phyloP scores from a whole-genome alignment of 2,329 filamentous ascomycete genomes.

The Trichoderma simmonsii region DNA sequence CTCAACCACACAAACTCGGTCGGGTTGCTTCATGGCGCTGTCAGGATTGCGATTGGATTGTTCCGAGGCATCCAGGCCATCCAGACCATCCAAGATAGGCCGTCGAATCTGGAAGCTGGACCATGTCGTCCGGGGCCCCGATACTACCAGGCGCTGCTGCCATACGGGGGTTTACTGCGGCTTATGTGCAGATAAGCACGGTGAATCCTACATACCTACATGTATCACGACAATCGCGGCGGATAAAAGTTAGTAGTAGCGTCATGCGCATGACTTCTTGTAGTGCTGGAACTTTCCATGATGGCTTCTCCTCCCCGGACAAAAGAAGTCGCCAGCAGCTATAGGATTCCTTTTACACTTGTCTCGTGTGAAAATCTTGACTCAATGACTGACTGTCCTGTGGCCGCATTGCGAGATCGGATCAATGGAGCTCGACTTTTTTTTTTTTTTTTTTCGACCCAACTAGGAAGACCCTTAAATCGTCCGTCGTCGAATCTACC shows the following conservation, averaged over 20 bases:
- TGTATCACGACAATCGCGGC: not conserved
- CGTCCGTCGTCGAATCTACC: not conserved
- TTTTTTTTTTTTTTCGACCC: not conserved
- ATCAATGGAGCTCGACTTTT: slow-evolving; percentile 6
- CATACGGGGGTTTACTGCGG: not conserved
- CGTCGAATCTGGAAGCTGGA: slow-evolving; percentile 59
- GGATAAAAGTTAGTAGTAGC: not conserved
- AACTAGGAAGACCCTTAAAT: not conserved
- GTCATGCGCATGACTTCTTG: not conserved
- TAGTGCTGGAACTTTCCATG: not conserved
- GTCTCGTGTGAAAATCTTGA: not conserved
- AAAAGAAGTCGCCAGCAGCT: not conserved
- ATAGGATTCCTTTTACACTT: not conserved
- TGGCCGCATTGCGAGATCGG: slow-evolving; percentile 11
- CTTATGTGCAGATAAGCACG: not conserved
- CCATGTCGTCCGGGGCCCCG: not conserved
- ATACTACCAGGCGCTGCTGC: not conserved
- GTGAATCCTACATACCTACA: not conserved
- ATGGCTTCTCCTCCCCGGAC: not conserved
- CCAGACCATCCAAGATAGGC: slow-evolving; percentile 57
- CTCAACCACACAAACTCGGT: slow-evolving; percentile 54
- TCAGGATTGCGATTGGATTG: slow-evolving; percentile 66
- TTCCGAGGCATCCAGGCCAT: slow-evolving; percentile 48
- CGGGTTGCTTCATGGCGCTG: slow-evolving; percentile 66
- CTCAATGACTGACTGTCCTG: not conserved